Base-by-base conservation (phyloP, 2,329 filamentous ascomycete species). In the Xylaria sp. region DNA sequence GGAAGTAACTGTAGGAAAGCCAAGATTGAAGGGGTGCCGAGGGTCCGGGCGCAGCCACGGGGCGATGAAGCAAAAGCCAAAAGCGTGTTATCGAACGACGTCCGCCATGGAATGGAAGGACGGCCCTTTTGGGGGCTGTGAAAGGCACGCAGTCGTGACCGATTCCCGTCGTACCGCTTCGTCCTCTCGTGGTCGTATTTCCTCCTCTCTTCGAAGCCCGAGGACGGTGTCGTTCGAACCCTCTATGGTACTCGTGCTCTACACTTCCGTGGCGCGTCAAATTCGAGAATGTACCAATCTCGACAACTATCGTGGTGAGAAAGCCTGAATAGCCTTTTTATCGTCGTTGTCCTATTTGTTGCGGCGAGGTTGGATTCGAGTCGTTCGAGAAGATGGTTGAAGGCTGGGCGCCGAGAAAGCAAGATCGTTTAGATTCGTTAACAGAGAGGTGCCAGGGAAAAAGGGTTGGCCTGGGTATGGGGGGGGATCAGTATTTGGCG, bases 321-420 rank as follows among this genome's bases (percentile, higher is more conserved):
- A 12, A 44, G 34, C 18, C 28, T 37, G 10, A 41, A 50, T 46
- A 18, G 60, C 58, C 44, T 28, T 28, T 58, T 2, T 55, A 46
- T 56, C 48, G 65, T 63, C 34, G 65, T 32, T 6, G 51, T 39
- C 50, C 39, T 54, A 63, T 60, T 61, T 48, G 63, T 69, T 63
- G 72, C 63, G 63, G 55, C 41, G 71, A 50, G 64, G 68, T 63
- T 68, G 57, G 50, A 55, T 61, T 60, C 71, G 68, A 56, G 68
- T 52, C 34, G 65, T 73, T 72, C 75, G 76, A 73, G 73, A 75
- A 74, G 72, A 73, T 70, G 71, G 69, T 58, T 70, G 71, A 76
- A 76, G 77, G 78, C 80, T 82, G 79, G 81, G 80, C 80, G 81
- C 81, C 80, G 76, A 82, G 81, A 81, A 78, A 76, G 77, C 74